phyloP scores from a whole-genome alignment of 116 monocot genomes.

The Iris pallida region DNA sequence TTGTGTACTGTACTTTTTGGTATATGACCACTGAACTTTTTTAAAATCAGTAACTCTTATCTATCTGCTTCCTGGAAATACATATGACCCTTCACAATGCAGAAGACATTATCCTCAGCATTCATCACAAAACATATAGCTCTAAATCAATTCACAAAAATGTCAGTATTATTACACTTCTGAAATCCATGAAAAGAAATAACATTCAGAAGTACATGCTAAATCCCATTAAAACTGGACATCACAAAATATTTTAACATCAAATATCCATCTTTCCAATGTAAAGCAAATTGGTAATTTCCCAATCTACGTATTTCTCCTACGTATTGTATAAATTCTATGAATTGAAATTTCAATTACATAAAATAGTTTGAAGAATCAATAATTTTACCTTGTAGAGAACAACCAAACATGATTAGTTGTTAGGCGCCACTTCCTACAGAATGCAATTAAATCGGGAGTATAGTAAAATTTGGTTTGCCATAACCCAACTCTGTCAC shows the following conservation, averaged over 20 bases:
- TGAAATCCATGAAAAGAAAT: neutral
- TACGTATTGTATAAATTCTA: no score
- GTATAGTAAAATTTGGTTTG: constrained; percentile 98
- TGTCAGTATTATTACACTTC: no score
- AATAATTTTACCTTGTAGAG: constrained; percentile 63
- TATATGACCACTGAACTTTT: no score
- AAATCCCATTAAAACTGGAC: neutral
- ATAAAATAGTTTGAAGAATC: neutral
- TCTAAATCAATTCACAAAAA: no score
- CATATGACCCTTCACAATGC: no score
- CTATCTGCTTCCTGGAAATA: no score
- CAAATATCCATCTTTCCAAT: neutral
- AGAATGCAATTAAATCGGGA: constrained; percentile 85
- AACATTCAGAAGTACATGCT: neutral
- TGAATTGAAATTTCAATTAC: neutral
- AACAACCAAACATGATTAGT: constrained; percentile 99
- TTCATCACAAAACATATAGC: no score
- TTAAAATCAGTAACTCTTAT: no score
- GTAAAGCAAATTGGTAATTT: no score
- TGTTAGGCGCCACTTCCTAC: constrained; percentile 96
- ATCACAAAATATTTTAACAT: neutral
- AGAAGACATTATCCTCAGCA: no score
- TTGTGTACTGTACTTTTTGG: no score
- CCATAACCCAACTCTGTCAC: constrained; percentile 88
- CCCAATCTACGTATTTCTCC: no score